These are phyloP conservation scores for Aspergillus oerlinghausenensis DNA, from an alignment of 2,329 filamentous ascomycete species.

Conservation along the genomic window DNA sequence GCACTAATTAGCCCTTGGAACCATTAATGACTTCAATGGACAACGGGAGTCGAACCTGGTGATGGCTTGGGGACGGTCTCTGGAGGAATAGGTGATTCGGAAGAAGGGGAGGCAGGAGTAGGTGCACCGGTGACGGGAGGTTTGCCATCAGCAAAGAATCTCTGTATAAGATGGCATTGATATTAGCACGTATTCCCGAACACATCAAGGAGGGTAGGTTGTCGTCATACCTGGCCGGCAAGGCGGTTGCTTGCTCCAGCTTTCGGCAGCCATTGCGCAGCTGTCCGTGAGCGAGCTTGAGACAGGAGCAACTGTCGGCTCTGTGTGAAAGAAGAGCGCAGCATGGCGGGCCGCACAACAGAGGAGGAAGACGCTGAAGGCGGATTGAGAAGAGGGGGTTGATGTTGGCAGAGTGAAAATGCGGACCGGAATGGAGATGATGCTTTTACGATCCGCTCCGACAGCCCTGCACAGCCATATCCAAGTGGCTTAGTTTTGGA, in stretches of 20 bases:
- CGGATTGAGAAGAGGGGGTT: conserved; percentile 19
- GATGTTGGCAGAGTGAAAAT: conserved; percentile 29
- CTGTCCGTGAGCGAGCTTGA: conserved; percentile 32
- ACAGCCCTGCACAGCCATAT: conserved; percentile 25
- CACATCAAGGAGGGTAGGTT: conserved; percentile 20
- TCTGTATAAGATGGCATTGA: conserved; percentile 26
- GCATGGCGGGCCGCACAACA: conserved; percentile 49
- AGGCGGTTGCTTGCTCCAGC: conserved; percentile 35
- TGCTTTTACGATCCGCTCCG: conserved; percentile 39
- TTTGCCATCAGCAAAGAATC: conserved; percentile 50
- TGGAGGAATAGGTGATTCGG: conserved; percentile 46
- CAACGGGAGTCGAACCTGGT: conserved; percentile 25
- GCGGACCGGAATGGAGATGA: conserved; percentile 28
- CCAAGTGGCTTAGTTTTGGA: conserved; percentile 22
- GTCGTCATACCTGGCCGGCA: conserved; percentile 37
- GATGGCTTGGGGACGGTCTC: conserved; percentile 46
- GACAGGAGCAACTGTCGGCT: conserved; percentile 41
- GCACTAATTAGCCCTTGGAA: conserved; percentile 34
- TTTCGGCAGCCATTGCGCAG: conserved; percentile 42
- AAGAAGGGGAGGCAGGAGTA: conserved; percentile 42
- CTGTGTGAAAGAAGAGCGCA: conserved; percentile 51
- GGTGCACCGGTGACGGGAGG: conserved; percentile 32
- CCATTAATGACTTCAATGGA: conserved; percentile 5
- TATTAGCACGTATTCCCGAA: conserved; percentile 23
- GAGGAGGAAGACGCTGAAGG: conserved; percentile 24